Evolutionary conservation across 208 protist genomes (phyloP).

Genomic region (Acanthamoeba sp.): DNA sequence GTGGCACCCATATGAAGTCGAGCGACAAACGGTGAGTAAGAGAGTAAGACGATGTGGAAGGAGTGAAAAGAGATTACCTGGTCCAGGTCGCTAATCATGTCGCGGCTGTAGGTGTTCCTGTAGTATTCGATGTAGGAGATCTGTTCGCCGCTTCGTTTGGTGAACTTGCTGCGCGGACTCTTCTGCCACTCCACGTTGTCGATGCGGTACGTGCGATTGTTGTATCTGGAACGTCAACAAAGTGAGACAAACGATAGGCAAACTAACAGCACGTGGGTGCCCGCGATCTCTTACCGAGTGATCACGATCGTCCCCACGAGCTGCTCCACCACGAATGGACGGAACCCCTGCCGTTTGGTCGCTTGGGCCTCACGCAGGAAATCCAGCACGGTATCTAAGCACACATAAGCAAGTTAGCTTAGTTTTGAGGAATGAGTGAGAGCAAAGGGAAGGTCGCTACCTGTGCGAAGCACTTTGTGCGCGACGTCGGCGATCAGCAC

Average conservation of each 20-base stretch:
- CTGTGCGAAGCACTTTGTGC: slow-evolving; percentile 77
- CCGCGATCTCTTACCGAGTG: slow-evolving; percentile 72
- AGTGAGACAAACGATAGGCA: neutral
- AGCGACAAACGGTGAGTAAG: neutral
- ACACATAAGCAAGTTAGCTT: neutral
- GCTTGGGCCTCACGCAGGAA: neutral
- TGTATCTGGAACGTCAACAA: slow-evolving; percentile 39
- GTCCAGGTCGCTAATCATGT: slow-evolving; percentile 43
- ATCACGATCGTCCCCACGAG: slow-evolving; percentile 71
- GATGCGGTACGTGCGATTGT: slow-evolving; percentile 81
- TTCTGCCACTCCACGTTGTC: slow-evolving; percentile 54
- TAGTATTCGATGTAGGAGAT: slow-evolving; percentile 75
- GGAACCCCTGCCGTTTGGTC: neutral
- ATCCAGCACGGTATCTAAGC: slow-evolving; percentile 19
- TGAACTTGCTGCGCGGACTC: neutral
- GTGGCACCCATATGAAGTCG: no score
- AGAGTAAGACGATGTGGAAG: neutral
- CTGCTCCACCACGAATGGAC: neutral
- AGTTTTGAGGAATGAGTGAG: no score
- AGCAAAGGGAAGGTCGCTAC: neutral
- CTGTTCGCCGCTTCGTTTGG: neutral
- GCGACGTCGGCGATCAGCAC: slow-evolving; percentile 66
- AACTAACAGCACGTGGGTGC: neutral
- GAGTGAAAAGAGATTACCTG: slow-evolving; percentile 39
- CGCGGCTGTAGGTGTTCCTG: neutral